A percentile compares a stretch with the other conserved stretches of the same genome.
phyloP scores from a whole-genome alignment of 1,284 basidiomycete species.

The Anthracocystis setariae region DNA sequence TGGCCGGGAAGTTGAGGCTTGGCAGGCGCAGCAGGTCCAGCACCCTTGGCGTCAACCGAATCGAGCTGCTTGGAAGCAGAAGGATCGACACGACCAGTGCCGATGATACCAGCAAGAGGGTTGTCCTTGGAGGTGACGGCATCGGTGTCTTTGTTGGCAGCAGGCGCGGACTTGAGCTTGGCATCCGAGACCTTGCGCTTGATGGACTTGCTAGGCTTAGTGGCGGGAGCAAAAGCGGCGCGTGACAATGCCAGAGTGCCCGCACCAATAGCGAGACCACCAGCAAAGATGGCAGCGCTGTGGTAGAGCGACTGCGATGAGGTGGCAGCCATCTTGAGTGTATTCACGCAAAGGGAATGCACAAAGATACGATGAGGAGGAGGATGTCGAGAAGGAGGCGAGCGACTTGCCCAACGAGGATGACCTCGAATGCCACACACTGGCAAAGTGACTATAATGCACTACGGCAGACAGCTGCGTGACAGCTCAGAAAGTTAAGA shows the following conservation, averaged over 20 bases:
- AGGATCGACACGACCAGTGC: slow-evolving; percentile 33
- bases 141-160: slow-evolving; percentile 5
- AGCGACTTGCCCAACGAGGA: background rate
- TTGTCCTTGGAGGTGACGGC: slow-evolving; percentile 36
- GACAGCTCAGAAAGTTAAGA: background rate
- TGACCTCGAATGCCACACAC: background rate
- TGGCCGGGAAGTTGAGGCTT: slow-evolving; percentile 35
- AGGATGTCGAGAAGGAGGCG: background rate
- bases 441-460: too few species aligned
- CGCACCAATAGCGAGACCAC: slow-evolving; percentile 63
- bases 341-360: slow-evolving; percentile 18
- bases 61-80: slow-evolving; percentile 56
- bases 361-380: slow-evolving; percentile 5
- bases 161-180: slow-evolving; percentile 27
- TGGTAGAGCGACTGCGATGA: slow-evolving; percentile 52
- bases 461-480: too few species aligned
- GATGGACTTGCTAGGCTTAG: slow-evolving; percentile 55
- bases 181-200: slow-evolving; percentile 55
- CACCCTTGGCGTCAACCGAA: slow-evolving; percentile 45
- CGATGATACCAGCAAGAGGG: slow-evolving; percentile 22
- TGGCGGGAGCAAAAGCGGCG: slow-evolving; percentile 55
- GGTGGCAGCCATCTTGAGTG: slow-evolving; percentile 43
- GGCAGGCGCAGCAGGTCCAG: slow-evolving; percentile 32
- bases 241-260: slow-evolving; percentile 59
- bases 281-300: slow-evolving; percentile 62